phyloP scores from a whole-genome alignment of 805 yeast species.

The Teunomyces gatunensis region DNA sequence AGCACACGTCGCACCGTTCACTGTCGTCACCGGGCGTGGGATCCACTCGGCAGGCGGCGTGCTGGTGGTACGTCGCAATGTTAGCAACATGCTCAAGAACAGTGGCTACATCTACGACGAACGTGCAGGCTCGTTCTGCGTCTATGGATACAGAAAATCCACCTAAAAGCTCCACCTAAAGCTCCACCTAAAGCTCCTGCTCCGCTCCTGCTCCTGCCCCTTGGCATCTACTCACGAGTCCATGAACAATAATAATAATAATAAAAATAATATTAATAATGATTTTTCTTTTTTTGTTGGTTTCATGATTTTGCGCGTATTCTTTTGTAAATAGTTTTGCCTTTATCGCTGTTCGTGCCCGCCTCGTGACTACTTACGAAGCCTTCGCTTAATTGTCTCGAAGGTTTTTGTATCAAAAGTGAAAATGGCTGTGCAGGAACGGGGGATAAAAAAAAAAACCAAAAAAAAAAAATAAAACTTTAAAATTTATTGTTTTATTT shows the following conservation, averaged over 20 bases:
- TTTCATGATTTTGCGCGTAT: too few species aligned
- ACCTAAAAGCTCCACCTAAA: too few species aligned
- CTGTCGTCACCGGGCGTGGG: slow-evolving; percentile 67
- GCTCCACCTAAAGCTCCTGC: too few species aligned
- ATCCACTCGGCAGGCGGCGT: slow-evolving; percentile 61
- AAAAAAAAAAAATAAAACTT: neutral
- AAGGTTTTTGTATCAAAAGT: neutral
- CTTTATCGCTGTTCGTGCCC: neutral
- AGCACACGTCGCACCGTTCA: slow-evolving; percentile 40
- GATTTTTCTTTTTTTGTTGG: too few species aligned
- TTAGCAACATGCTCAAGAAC: slow-evolving; percentile 36
- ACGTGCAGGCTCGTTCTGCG: slow-evolving; percentile 39
- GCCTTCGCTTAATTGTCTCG: neutral
- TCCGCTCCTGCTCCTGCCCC: too few species aligned
- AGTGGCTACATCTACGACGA: slow-evolving; percentile 47
- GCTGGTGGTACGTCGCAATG: slow-evolving; percentile 45
- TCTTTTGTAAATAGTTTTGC: neutral
- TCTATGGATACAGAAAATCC: slow-evolving; percentile 32
- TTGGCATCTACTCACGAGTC: neutral
- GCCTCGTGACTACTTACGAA: neutral
- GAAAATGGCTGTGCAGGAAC: neutral
- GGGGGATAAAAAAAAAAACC: neutral
- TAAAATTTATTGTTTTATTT: neutral
- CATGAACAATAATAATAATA: too few species aligned
- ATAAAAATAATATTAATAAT: too few species aligned